Base-by-base conservation (phyloP, 2,329 filamentous ascomycete species). In the Orbilia quercus region DNA sequence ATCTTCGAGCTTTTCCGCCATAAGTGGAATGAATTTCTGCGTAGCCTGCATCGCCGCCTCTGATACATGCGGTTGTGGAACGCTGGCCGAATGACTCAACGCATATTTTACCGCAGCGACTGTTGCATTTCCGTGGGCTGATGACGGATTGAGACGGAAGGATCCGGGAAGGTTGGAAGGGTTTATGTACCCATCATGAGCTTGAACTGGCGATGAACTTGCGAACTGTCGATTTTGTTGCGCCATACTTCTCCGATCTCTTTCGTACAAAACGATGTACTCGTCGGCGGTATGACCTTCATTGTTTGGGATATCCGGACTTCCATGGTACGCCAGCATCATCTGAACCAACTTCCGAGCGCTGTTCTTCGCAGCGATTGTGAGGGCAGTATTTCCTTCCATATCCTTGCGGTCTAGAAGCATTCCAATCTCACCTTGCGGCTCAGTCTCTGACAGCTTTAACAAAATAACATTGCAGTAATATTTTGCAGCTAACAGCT, bases 391-490 rank as follows among this genome's bases (percentile, higher is more conserved):
- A 80, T 99, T 96, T 42, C 94, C 94, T 42, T 92, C 89, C 25
- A 89, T 84, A 80, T 99, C 94, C 78, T 92, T 91, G 7, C 88
- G 85, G 77, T 96, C 92, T 9, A 99, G 83, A 9, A 98, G 82
- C 51, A 87, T 84, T 73, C 92, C 91, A 51, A 98, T 88, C 64
- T 91, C 88, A 64, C 89, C 87, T 7, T 89, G 89, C 3, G 91
- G 88, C 76, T 91, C 87, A 0, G 88, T 87, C 78, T 96, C 91
- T 74, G 89, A 87, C 72, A 99, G 86, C 80, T 90, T 92, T 80
- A 96, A 94, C 63, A 98, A 84, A 74, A 98, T 89, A 75, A 90
- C 90, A 80, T 98, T 94, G 31, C 96, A 86, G 81, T 99, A 99
- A 80, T 98, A 98, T 34, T 92, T 87, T 31, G 93, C 92, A 78